phyloP scores from a whole-genome alignment of 768 basidiomycete species.

The Leccinum uliginosum region DNA sequence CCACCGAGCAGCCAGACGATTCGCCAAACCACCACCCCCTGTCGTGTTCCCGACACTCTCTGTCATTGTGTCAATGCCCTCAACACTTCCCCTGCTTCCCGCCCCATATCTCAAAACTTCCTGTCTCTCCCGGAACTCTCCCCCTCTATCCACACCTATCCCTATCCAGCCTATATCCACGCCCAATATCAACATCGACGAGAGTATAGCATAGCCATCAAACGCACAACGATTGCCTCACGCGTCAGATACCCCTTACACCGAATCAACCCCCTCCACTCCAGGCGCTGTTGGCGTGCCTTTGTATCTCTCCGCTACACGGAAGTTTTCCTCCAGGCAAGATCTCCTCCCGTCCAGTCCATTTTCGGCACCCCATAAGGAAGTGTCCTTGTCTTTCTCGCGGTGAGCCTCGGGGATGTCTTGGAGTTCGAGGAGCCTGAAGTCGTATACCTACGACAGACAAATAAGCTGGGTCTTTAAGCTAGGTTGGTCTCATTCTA shows the following conservation, averaged over 20 bases:
- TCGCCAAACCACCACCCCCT: constrained; percentile 28
- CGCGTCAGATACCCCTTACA: constrained; percentile 50
- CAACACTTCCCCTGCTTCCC: constrained; percentile 41
- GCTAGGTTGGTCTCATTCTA: constrained; percentile 45
- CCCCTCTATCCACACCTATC: constrained; percentile 48
- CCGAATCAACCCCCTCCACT: constrained; percentile 40
- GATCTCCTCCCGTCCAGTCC: constrained; percentile 67
- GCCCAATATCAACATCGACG: constrained; percentile 27
- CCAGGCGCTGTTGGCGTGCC: constrained; percentile 45
- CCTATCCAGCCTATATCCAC: constrained; percentile 24
- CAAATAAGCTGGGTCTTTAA: constrained; percentile 77
- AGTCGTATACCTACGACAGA: constrained; percentile 55
- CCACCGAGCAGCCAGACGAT: constrained; percentile 56
- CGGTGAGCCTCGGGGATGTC: constrained; percentile 57
- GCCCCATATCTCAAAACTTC: constrained; percentile 43
- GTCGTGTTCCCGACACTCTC: constrained; percentile 24
- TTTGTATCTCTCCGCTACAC: constrained; percentile 40
- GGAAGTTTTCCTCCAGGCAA: constrained; percentile 47
- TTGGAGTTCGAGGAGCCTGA: constrained; percentile 41
- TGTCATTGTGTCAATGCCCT: constrained; percentile 50
- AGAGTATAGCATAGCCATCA: constrained; percentile 29
- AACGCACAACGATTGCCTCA: constrained; percentile 41
- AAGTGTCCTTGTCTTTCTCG: constrained; percentile 44
- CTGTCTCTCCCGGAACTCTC: constrained; percentile 50
- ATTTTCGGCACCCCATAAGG: constrained; percentile 66